Percentiles rank a stretch among this genome's conserved stretches.
phyloP scores from a whole-genome alignment of 768 basidiomycete species.

The Lactifluus volemus region DNA sequence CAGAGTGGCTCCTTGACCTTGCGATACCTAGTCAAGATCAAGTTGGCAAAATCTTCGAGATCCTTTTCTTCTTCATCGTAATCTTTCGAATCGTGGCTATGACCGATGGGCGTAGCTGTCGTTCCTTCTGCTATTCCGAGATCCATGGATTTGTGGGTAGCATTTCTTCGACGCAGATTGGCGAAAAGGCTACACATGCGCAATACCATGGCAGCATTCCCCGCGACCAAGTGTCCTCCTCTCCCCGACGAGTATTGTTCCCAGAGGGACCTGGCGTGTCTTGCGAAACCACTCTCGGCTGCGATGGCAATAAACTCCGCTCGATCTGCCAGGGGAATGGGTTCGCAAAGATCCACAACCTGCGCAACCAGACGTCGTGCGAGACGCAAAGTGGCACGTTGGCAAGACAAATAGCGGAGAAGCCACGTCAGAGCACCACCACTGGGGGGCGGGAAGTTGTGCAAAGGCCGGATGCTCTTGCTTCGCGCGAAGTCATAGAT shows the following conservation, averaged over 20 bases:
- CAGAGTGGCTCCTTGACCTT: constrained; percentile 38
- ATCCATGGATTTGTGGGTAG: not conserved
- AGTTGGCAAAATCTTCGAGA: constrained; percentile 32
- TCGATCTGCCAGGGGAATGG: constrained; percentile 38
- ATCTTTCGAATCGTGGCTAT: too few relatives aligned
- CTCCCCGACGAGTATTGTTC: constrained; percentile 40
- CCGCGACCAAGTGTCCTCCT: constrained; percentile 34
- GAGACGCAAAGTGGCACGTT: constrained; percentile 35
- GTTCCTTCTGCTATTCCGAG: not conserved
- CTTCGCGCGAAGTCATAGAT: constrained; percentile 43
- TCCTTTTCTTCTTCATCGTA: constrained; percentile 5
- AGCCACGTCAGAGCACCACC: constrained; percentile 42
- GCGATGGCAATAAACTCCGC: constrained; percentile 39
- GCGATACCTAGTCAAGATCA: constrained; percentile 38
- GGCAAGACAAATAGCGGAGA: constrained; percentile 36
- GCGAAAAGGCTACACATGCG: constrained; percentile 44
- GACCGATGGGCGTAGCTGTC: not conserved
- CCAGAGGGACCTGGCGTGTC: constrained; percentile 47
- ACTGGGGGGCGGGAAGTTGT: constrained; percentile 43
- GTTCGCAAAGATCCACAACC: constrained; percentile 33
- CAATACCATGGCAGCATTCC: constrained; percentile 37
- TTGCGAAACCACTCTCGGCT: constrained; percentile 41
- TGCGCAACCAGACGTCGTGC: constrained; percentile 43
- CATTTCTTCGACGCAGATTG: not conserved
- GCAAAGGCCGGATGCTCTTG: constrained; percentile 24